Percentiles rank a stretch among this genome's conserved stretches.
Evolutionary conservation across 2,329 filamentous ascomycete species (phyloP).

Genomic region (Myriosclerotinia duriaeana): DNA sequence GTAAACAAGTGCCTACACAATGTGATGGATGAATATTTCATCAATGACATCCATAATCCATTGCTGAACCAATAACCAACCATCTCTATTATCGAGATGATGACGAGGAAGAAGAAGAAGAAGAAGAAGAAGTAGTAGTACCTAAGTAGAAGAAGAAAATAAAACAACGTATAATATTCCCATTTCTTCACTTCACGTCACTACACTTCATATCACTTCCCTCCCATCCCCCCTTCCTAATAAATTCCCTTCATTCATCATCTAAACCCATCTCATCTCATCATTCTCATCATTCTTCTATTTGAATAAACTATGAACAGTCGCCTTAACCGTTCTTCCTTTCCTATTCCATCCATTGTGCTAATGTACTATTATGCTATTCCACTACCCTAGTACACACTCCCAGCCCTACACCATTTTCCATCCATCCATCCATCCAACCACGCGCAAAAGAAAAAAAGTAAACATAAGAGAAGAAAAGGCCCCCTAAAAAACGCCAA

Average conservation of each 20-base stretch:
- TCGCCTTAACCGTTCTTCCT: background rate
- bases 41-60: no score
- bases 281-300: background rate
- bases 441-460: background rate
- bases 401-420: background rate
- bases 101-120: no score
- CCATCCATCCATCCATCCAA: slow-evolving; percentile 6
- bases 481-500: background rate
- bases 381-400: background rate
- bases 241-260: no score
- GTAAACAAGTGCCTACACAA: no score
- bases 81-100: no score
- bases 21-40: no score
- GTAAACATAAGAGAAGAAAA: background rate
- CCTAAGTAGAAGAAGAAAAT: no score
- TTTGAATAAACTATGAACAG: background rate
- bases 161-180: background rate
- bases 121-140: no score
- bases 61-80: no score
- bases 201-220: no score
- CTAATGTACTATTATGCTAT: background rate
- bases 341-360: background rate
- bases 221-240: no score
- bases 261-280: background rate
- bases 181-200: no score